phyloP scores from a whole-genome alignment of 441 rosid genomes.

The Hypseocharis bilobata region DNA sequence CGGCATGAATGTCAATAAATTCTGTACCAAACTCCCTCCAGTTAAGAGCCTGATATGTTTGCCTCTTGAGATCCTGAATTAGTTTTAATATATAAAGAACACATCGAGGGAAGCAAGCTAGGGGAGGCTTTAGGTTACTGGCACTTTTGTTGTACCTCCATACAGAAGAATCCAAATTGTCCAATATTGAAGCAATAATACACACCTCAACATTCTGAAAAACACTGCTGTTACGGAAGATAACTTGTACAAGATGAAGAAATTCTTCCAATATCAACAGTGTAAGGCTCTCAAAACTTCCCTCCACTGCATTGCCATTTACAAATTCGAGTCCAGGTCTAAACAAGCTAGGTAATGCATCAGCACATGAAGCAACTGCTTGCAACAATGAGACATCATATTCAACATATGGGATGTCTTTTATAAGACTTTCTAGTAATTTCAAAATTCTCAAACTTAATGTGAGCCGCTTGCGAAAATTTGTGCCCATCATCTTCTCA shows the following conservation, averaged over 20 bases:
- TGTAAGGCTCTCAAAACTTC: constrained; percentile 66
- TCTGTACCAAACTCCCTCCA: constrained; percentile 43
- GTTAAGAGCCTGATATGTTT: constrained; percentile 42
- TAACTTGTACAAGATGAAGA: constrained; percentile 64
- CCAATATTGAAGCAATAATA: constrained; percentile 66
- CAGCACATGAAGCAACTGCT: constrained; percentile 64
- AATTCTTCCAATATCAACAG: constrained; percentile 75
- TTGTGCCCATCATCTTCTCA: constrained; percentile 54
- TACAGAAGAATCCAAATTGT: constrained; percentile 56
- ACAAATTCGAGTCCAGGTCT: constrained; percentile 55
- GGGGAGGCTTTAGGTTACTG: constrained; percentile 48
- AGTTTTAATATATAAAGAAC: constrained; percentile 60
- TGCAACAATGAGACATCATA: constrained; percentile 57
- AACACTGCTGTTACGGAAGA: constrained; percentile 54
- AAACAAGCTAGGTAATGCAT: constrained; percentile 55
- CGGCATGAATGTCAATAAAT: constrained; percentile 28
- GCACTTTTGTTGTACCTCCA: constrained; percentile 68
- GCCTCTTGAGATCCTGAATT: constrained; percentile 67
- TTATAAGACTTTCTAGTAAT: constrained; percentile 61
- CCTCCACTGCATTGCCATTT: constrained; percentile 54
- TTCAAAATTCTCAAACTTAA: constrained; percentile 72
- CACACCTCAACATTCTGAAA: constrained; percentile 70
- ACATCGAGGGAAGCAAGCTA: constrained; percentile 72
- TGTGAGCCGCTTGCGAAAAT: constrained; percentile 50
- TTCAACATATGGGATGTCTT: constrained; percentile 58